A percentile compares a stretch with the other conserved stretches of the same genome.
phyloP scores from a whole-genome alignment of 106 monocot species.

The Dioscorea alata region DNA sequence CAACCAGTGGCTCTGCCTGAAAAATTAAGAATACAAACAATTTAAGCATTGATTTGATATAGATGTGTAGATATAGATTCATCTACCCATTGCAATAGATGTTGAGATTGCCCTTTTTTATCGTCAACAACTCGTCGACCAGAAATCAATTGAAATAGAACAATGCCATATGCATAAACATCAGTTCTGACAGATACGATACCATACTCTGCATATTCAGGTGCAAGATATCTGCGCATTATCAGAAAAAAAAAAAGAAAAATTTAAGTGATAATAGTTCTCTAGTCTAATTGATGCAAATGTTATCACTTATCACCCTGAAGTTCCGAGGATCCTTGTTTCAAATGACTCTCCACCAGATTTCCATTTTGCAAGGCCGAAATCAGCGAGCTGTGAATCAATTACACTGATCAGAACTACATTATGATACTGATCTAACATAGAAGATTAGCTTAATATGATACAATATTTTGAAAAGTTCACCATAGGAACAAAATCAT shows the following conservation, averaged over 20 bases:
- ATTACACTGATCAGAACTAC: too few relatives aligned
- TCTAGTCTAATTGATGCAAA: too few relatives aligned
- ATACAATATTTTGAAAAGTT: not conserved
- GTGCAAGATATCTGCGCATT: slow-evolving; percentile 30
- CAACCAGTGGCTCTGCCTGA: slow-evolving; percentile 37
- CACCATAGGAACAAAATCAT: slow-evolving; percentile 51
- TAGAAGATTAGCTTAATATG: too few relatives aligned
- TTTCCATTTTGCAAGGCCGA: slow-evolving; percentile 50
- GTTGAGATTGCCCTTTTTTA: slow-evolving; percentile 13
- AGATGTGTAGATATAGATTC: not conserved
- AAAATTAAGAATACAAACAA: not conserved
- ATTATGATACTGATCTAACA: too few relatives aligned
- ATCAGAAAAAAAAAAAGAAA: too few relatives aligned
- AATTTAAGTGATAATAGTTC: too few relatives aligned
- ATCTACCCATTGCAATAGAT: slow-evolving; percentile 42
- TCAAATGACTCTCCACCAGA: slow-evolving; percentile 19
- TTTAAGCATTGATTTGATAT: not conserved
- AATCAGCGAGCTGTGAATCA: slow-evolving; percentile 30
- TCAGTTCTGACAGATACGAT: slow-evolving; percentile 45
- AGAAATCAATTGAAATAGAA: slow-evolving; percentile 49
- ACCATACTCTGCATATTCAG: slow-evolving; percentile 49
- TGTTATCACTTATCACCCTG: slow-evolving; percentile 16
- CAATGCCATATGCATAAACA: slow-evolving; percentile 49
- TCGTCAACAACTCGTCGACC: slow-evolving; percentile 23
- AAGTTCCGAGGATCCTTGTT: slow-evolving; percentile 29